Conservation (phyloP, 805 yeast genomes). For the Yarrowia keelungensis region DNA sequence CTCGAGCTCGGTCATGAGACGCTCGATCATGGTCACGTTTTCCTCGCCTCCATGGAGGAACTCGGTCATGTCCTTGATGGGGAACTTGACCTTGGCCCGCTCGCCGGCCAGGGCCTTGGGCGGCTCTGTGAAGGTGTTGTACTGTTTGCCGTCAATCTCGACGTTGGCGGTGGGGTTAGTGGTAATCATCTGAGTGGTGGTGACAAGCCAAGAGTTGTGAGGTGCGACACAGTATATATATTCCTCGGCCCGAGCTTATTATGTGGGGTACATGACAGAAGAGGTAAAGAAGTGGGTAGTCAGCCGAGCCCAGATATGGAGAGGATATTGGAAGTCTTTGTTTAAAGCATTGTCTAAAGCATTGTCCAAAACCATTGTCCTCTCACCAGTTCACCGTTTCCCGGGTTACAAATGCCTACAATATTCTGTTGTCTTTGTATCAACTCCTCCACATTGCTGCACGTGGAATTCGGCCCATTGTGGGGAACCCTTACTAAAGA, state of each 20-base stretch:
- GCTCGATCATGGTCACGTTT: constrained; percentile 52
- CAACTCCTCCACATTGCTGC: too few relatives aligned
- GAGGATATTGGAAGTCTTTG: too few relatives aligned
- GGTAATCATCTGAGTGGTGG: background rate
- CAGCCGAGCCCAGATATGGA: too few relatives aligned
- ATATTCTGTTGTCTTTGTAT: too few relatives aligned
- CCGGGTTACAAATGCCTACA: too few relatives aligned
- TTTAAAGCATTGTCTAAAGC: too few relatives aligned
- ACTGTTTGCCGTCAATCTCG: constrained; percentile 44
- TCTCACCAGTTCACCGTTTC: too few relatives aligned
- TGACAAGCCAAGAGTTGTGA: background rate
- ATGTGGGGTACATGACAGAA: too few relatives aligned
- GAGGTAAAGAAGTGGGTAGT: too few relatives aligned
- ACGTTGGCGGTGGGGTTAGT: constrained; percentile 41
- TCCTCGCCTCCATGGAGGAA: constrained; percentile 56
- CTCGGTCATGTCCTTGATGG: constrained; percentile 52
- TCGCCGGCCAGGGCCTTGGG: constrained; percentile 51
- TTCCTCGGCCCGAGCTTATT: background rate
- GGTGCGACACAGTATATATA: background rate
- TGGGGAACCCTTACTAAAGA: constrained; percentile 7
- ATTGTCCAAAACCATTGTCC: too few relatives aligned
- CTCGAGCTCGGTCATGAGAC: constrained; percentile 56
- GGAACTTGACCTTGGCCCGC: constrained; percentile 52
- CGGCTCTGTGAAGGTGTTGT: constrained; percentile 50
- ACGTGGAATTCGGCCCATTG: background rate